Evolutionary conservation across 768 basidiomycete genomes (phyloP), one percentile per base, ranked within the genome.

Genomic region (Psilocybe sp.): DNA sequence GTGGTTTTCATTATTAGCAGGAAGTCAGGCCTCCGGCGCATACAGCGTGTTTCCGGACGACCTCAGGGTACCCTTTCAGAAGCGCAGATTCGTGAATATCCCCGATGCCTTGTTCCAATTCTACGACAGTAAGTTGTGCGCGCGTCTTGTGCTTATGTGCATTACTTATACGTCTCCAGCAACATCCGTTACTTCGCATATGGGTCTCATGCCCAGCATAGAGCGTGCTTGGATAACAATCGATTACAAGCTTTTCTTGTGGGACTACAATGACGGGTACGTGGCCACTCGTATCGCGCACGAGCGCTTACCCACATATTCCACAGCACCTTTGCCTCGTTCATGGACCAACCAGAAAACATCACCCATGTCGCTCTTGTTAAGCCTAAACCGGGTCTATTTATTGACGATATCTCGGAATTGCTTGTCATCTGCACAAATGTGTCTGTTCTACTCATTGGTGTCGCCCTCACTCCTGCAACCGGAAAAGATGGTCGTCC

Each of bases 231-330:
- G 94, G 93, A 88, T 98, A 55, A 88, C 92, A 9, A 88, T 96
- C 50, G 93, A 98, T 70, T 85, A 94, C 66, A 91, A 92, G 59
- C 75, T 99, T 32, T 91, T 97, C 61, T 73, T 99, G 18, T 98
- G 97, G 97, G 93, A 99, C 67, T 99, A 97, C 65, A 72, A 85
- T 33, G 90, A 96, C 58, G 92, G 93, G 95, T 96, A 57, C 49
- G 87, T 73, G 37, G 19, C 13, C 40, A 28, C 35, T 12, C 43
- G 28, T 32, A 36, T 37, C 35, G 32, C 36, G 20, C 40, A 36
- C 14, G n/a, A 20, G 4, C 36, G 46, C 11, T 45, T 38, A 18
- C 46, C 37, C 49, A 19, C 48, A 18, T 32, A 50, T 49, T 39
- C 55, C 9, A 56, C 89, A 93, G n/a, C 85, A 89, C 66, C 64